Percentiles rank a stretch among this genome's conserved stretches.
Conservation (phyloP, 345 rosid species). For the Trapa bicornis region DNA sequence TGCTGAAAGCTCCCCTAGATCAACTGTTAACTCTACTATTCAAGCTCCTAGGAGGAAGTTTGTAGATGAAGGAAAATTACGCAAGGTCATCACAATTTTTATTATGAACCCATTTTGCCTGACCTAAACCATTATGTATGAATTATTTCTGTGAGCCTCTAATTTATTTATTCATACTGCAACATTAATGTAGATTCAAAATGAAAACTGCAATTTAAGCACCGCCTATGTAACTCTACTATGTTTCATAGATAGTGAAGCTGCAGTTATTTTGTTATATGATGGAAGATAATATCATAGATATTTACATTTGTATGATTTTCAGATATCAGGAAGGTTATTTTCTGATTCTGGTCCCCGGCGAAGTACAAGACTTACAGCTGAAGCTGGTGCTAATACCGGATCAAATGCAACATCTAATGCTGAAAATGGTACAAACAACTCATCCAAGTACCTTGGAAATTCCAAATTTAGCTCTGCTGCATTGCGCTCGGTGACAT, state of each 20-base stretch:
- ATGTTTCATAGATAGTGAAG: not conserved
- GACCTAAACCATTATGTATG: not conserved
- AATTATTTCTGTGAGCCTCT: not conserved
- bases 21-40: constrained; percentile 62
- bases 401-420: constrained; percentile 34
- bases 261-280: not conserved
- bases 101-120: not conserved
- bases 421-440: constrained; percentile 62
- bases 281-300: not conserved
- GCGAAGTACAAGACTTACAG: constrained; percentile 70
- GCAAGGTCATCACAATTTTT: constrained; percentile 44
- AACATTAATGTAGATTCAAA: not conserved
- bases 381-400: constrained; percentile 49
- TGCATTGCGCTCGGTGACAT: constrained; percentile 69
- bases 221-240: not conserved
- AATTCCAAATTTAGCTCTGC: constrained; percentile 67
- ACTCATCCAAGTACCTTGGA: constrained; percentile 70
- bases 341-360: constrained; percentile 95
- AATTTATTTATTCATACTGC: not conserved
- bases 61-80: constrained; percentile 94
- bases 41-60: constrained; percentile 96
- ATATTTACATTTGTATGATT: not conserved
- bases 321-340: constrained; percentile 92
- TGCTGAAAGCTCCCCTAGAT: constrained; percentile 55
- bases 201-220: not conserved